Conservation (phyloP, 2,329 filamentous ascomycete genomes). For the Endocalyx cinctus region DNA sequence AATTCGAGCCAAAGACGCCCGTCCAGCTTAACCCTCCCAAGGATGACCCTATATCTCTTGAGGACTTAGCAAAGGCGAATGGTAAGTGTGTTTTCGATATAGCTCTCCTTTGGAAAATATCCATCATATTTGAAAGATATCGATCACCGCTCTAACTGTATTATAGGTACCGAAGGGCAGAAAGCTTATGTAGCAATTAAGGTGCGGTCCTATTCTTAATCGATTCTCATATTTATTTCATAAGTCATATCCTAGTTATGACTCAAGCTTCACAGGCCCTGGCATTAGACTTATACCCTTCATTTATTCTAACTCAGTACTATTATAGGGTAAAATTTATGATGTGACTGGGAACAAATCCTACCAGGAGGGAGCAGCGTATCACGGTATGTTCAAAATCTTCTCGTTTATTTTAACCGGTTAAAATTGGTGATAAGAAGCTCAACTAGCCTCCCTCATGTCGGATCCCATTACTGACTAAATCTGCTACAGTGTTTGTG, state of each 20-base stretch:
- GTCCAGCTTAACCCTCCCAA: constrained; percentile 80
- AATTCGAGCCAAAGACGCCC: constrained; percentile 74
- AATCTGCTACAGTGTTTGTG: constrained; percentile 75
- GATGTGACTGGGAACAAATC: constrained; percentile 88
- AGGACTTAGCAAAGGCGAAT: constrained; percentile 75
- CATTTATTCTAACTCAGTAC: not conserved
- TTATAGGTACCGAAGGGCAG: constrained; percentile 57
- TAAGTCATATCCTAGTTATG: too few species aligned
- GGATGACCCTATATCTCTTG: constrained; percentile 75
- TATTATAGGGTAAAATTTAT: constrained; percentile 80
- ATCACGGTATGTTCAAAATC: constrained; percentile 62
- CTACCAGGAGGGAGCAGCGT: constrained; percentile 77
- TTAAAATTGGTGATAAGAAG: too few species aligned
- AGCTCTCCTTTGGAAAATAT: too few species aligned
- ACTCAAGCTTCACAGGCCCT: too few species aligned
- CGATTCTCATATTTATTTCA: too few species aligned
- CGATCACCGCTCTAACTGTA: too few species aligned
- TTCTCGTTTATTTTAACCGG: constrained; percentile 1
- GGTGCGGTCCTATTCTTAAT: constrained; percentile 44
- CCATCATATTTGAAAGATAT: not conserved
- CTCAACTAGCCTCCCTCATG: too few species aligned
- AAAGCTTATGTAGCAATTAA: constrained; percentile 69
- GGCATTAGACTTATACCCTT: too few species aligned
- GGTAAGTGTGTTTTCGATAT: constrained; percentile 59
- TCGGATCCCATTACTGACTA: constrained; percentile 14